Evolutionary conservation across 2,329 filamentous ascomycete genomes (phyloP), one percentile per base, ranked within the genome.

Genomic region (Cladosporium sp.): DNA sequence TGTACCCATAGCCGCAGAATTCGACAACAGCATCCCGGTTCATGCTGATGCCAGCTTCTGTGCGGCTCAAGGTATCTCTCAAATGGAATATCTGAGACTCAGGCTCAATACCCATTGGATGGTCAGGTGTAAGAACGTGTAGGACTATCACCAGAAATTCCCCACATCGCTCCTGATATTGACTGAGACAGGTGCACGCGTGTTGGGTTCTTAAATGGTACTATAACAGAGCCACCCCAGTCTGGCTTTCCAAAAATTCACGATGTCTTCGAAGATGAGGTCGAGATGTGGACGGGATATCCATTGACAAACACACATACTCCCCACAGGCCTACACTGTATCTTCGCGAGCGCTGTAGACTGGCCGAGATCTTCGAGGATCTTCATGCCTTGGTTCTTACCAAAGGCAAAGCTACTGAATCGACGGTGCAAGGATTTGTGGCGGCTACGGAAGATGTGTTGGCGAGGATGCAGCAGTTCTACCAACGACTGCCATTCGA

Each of bases 81-180:
- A 50, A 29, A 29, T 10, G 5, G 58, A 65, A 21, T 67, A 52
- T 23, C 5, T 31, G 7, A 61, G 65, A 46, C 62, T 53, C 21
- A 62, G 67, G 31, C 56, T 68, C 28, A 37, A 62, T 7, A 53
- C 65, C 11, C 65, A 68, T 37, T 68, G 65, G 61, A 65, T 56
- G 29, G 65, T 60, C 8, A 62, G 46, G 16, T 67, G 52, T 31
- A 55, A 58, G 2, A 52, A 65, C 12, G 55, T 68, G 67, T 68
- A 37, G 40, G 67, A 1, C n/a, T 21, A 3, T 55, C 29, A 37
- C 1, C 1, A n/a, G 11, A 21, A 10, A 21, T 21, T 10, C 12
- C n/a, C n/a, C 5, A 12, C n/a, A 12, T 10, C 1, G 60, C 3
- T 40, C 21, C 0, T 5, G 55, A 2, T 26, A 14, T 33, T 62